These are phyloP conservation scores for Penicillium silybi DNA, from an alignment of 495 filamentous ascomycete genomes.

Conservation along the genomic window DNA sequence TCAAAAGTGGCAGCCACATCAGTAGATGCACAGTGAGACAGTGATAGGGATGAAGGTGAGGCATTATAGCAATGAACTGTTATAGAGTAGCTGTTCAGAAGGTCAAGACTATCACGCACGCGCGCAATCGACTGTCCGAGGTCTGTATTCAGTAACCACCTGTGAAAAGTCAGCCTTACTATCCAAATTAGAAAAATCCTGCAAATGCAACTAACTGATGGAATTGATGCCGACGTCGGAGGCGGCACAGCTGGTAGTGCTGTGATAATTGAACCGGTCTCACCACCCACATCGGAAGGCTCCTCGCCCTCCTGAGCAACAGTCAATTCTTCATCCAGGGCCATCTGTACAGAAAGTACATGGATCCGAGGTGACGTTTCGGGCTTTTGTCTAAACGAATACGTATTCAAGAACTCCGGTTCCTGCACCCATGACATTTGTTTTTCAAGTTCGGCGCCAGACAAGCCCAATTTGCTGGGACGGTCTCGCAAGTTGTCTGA, in stretches of 20 bases:
- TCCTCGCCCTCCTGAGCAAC: neutral
- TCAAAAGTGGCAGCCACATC: no score
- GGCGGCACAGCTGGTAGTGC: constrained; percentile 35
- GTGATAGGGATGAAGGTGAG: no score
- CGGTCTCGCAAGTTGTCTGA: constrained; percentile 11
- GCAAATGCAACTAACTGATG: neutral
- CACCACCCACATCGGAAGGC: constrained; percentile 2
- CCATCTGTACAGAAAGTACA: constrained; percentile 31
- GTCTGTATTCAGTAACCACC: constrained; percentile 7
- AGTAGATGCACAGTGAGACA: no score
- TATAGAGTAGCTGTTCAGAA: neutral
- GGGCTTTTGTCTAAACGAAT: constrained; percentile 32
- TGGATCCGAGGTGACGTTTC: constrained; percentile 32
- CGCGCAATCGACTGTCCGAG: constrained; percentile 14
- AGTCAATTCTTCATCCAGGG: constrained; percentile 21
- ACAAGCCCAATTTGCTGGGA: constrained; percentile 2
- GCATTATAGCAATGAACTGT: neutral
- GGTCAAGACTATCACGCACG: neutral
- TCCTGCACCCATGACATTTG: constrained; percentile 36
- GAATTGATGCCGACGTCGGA: constrained; percentile 7
- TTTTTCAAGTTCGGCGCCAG: constrained; percentile 15
- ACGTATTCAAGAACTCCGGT: constrained; percentile 30
- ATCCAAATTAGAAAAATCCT: neutral
- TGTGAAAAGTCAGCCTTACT: neutral
- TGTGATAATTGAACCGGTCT: constrained; percentile 33